A percentile compares a stretch with the other conserved stretches of the same genome.
Conservation (phyloP, 805 yeast genomes). For the Wickerhamomyces strasburgensis region DNA sequence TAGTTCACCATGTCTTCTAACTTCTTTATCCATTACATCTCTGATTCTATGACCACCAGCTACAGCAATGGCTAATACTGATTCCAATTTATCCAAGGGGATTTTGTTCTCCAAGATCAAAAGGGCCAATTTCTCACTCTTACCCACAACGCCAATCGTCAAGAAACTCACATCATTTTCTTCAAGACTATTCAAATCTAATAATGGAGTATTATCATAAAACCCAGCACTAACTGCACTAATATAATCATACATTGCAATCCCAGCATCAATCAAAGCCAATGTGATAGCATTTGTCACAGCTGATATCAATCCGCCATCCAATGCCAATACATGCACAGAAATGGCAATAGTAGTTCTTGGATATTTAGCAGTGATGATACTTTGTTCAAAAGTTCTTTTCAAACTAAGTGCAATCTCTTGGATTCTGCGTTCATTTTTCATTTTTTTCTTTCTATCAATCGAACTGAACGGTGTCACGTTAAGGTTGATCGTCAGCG, state of each 20-base stretch:
- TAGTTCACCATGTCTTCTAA: conserved; percentile 68
- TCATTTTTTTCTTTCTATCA: conserved; percentile 65
- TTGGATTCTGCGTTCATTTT: conserved; percentile 63
- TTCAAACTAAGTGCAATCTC: conserved; percentile 65
- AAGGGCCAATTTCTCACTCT: conserved; percentile 70
- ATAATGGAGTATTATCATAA: conserved; percentile 68
- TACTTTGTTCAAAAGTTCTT: conserved; percentile 68
- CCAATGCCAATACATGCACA: conserved; percentile 78
- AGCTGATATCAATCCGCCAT: conserved; percentile 80
- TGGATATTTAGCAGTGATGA: conserved; percentile 71
- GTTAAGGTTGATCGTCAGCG: conserved; percentile 57
- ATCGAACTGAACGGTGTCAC: conserved; percentile 78
- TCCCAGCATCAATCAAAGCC: conserved; percentile 92
- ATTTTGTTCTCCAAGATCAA: conserved; percentile 77
- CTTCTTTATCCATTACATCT: conserved; percentile 80
- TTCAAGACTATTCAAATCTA: conserved; percentile 80
- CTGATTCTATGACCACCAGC: conserved; percentile 82
- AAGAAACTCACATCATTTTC: conserved; percentile 77
- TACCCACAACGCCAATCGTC: conserved; percentile 82
- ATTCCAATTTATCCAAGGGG: conserved; percentile 75
- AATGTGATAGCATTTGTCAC: conserved; percentile 82
- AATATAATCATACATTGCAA: conserved; percentile 88
- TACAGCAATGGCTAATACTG: conserved; percentile 72
- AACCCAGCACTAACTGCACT: conserved; percentile 77
- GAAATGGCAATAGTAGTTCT: conserved; percentile 74